These are phyloP conservation scores for Yarrowia osloensis DNA, from an alignment of 805 yeast genomes.

Conservation along the genomic window DNA sequence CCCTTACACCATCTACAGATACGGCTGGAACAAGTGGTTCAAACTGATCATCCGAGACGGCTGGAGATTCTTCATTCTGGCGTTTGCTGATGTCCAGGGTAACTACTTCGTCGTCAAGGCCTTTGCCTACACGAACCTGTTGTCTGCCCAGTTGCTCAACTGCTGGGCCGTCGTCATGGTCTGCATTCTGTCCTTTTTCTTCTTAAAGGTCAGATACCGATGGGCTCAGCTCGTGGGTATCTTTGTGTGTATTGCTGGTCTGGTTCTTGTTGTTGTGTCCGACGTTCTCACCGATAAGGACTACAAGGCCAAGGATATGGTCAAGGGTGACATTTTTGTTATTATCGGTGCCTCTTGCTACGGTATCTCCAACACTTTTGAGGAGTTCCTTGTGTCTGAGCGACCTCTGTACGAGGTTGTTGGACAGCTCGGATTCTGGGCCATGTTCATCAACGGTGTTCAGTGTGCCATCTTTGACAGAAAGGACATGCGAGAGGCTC, in stretches of 20 bases:
- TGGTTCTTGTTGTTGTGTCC: conserved; percentile 47
- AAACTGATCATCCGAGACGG: conserved; percentile 42
- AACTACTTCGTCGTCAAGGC: conserved; percentile 51
- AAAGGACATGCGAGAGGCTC: conserved; percentile 42
- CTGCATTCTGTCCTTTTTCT: conserved; percentile 46
- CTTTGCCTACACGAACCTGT: conserved; percentile 48
- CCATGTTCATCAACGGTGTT: conserved; percentile 47
- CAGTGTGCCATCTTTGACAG: conserved; percentile 50
- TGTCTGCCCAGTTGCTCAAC: conserved; percentile 49
- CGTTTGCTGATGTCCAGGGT: conserved; percentile 52
- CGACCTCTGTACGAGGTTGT: conserved; percentile 50
- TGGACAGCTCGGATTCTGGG: conserved; percentile 50
- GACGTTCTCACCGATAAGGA: conserved; percentile 48
- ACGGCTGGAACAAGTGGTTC: conserved; percentile 45
- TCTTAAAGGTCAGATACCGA: conserved; percentile 49
- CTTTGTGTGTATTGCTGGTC: conserved; percentile 47
- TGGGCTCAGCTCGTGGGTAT: conserved; percentile 50
- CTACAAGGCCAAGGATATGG: conserved; percentile 46
- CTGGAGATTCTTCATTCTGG: conserved; percentile 48
- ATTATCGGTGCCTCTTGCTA: conserved; percentile 50
- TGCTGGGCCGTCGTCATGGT: conserved; percentile 51
- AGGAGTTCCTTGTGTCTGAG: conserved; percentile 49
- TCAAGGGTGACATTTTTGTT: conserved; percentile 50
- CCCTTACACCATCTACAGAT: conserved; percentile 45
- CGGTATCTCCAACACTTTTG: conserved; percentile 49